These are phyloP conservation scores for Acer saccharum DNA, from an alignment of 345 rosid genomes.

Conservation along the genomic window DNA sequence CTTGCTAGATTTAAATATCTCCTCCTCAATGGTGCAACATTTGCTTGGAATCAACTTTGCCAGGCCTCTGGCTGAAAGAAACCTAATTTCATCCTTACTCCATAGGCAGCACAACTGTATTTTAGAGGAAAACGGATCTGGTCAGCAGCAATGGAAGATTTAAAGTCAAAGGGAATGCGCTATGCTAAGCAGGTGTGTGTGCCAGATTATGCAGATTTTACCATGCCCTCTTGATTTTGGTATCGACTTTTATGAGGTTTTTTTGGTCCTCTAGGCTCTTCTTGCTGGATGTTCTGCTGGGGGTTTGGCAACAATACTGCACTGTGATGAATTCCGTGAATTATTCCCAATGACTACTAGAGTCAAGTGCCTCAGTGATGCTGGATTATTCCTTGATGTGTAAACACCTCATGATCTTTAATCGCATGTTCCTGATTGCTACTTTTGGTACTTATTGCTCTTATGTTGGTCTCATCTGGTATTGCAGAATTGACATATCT, in stretches of 20 bases:
- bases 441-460: not conserved
- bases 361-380: conserved; percentile 68
- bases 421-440: not conserved
- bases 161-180: conserved; percentile 54
- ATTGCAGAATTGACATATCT: conserved; percentile 47
- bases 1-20: not conserved
- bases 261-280: conserved; percentile 44
- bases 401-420: conserved; percentile 23
- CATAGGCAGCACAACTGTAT: conserved; percentile 37
- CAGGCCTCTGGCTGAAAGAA: conserved; percentile 6
- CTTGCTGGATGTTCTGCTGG: conserved; percentile 70
- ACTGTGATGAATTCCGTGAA: conserved; percentile 51
- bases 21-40: not conserved
- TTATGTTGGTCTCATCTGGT: not conserved
- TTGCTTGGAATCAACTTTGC: not conserved
- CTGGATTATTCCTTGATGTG: conserved; percentile 60
- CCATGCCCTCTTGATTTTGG: not conserved
- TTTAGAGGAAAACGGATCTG: conserved; percentile 59
- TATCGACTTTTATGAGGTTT: not conserved
- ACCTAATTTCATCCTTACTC: conserved; percentile 2
- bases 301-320: conserved; percentile 51
- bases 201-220: not conserved
- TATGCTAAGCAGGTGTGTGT: conserved; percentile 45
- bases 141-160: conserved; percentile 50
- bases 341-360: conserved; percentile 40